Evolutionary conservation across 2,329 filamentous ascomycete genomes (phyloP), one percentile per base, ranked within the genome.

Genomic region (Aspergillus glaucus): DNA sequence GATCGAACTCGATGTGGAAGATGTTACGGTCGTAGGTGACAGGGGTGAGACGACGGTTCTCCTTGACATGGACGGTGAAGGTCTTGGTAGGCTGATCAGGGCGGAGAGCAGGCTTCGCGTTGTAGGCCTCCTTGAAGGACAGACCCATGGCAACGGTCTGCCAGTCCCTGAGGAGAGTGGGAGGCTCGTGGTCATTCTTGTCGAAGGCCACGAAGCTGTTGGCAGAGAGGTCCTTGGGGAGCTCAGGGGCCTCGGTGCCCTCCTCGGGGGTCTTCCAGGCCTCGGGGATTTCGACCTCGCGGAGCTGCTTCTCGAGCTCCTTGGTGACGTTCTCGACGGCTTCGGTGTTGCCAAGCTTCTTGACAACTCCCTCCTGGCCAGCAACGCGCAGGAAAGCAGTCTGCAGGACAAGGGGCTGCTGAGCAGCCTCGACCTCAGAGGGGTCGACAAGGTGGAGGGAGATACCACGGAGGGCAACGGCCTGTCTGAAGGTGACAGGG

Each of bases 1-100:
- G 82, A 65, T 97, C 93, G 63, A 98, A 98, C 73, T 98, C 93
- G 54, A 98, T 97, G 75, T 98, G 93, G 85, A 98, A 98, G 71
- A 98, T 97, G 79, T 98, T 96, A 60, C 93, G 89, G 70, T 97
- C 91, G 66, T 98, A 98, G 28, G 84, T 86, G 21, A 72, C 62
- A 3, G 93, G 93, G 0, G 93, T 98, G 48, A 98, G 80, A 55
- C 93, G 84, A 53, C 93, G 88, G 75, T 95, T 96, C 76, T 97
- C 93, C 76, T 94, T 89, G 70, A 98, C 91, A 47, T 84, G 86
- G 47, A 96, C 86, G 39, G 89, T 88, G 62, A 81, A 85, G 2
- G 92, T 97, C 80, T 92, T 90, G 63, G 88, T 83, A 8, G 86
- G 75, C 47, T 95, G 76, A 62, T 98, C 93, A 9, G 93, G 93